Percentiles rank a stretch among this genome's conserved stretches.
phyloP scores from a whole-genome alignment of 805 yeast genomes.

The Priceomyces medius region DNA sequence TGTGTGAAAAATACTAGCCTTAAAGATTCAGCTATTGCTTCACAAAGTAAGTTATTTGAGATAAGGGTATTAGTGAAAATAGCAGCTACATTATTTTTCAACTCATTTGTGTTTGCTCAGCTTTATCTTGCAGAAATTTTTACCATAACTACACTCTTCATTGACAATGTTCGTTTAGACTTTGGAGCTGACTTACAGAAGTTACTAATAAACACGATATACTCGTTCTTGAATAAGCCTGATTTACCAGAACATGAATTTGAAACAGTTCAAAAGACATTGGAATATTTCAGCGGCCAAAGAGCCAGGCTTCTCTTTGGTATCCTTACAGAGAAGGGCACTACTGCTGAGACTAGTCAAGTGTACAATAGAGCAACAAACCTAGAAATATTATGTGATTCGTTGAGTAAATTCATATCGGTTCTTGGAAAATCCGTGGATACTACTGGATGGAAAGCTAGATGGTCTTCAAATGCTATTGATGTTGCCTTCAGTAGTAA shows the following conservation, averaged over 20 bases:
- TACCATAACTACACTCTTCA: slow-evolving; percentile 61
- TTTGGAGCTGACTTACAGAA: slow-evolving; percentile 63
- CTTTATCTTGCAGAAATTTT: slow-evolving; percentile 70
- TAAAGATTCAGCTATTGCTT: slow-evolving; percentile 36
- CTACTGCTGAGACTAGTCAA: slow-evolving; percentile 34
- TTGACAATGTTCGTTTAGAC: slow-evolving; percentile 51
- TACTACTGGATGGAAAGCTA: slow-evolving; percentile 55
- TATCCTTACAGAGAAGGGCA: slow-evolving; percentile 53
- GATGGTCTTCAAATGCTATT: slow-evolving; percentile 65
- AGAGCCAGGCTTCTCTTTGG: slow-evolving; percentile 70
- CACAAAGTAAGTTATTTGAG: slow-evolving; percentile 62
- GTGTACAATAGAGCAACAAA: slow-evolving; percentile 41
- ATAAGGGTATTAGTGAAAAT: slow-evolving; percentile 65
- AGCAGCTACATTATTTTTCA: slow-evolving; percentile 66
- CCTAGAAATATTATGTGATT: slow-evolving; percentile 59
- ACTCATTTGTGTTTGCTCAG: slow-evolving; percentile 59
- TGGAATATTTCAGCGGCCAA: slow-evolving; percentile 54
- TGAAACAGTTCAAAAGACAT: slow-evolving; percentile 45
- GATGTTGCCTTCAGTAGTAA: slow-evolving; percentile 57
- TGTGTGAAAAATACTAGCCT: slow-evolving; percentile 53
- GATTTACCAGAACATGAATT: slow-evolving; percentile 41
- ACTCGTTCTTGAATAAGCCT: slow-evolving; percentile 62
- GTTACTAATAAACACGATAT: slow-evolving; percentile 63
- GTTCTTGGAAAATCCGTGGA: slow-evolving; percentile 47
- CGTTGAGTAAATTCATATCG: slow-evolving; percentile 52